Evolutionary conservation across 129 eudicot species (phyloP), one percentile per base, ranked within the genome.

Genomic region (Flaveria bidentis): DNA sequence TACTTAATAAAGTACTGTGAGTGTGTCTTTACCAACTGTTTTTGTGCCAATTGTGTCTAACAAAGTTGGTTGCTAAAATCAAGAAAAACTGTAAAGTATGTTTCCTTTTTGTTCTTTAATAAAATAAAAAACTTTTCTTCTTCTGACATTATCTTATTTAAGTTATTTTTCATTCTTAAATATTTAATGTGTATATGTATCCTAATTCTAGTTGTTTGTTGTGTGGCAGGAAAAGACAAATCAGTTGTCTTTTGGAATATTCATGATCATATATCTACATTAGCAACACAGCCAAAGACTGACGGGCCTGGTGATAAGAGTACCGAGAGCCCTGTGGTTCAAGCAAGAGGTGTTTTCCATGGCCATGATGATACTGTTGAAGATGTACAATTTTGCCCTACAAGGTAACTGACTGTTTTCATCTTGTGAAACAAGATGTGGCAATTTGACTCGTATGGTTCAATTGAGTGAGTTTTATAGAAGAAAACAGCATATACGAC

Each of bases 181-280:
- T 0, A 30, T 30, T 30, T 30, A 30, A 30, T 30, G 36, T 30
- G 36, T 30, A 30, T 30, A 3, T 30, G 36, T 3, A 30, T 30
- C 36, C 36, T 30, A 30, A 30, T 30, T 30, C 36, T 30, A 30
- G 36, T 30, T 30, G 7, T 30, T 30, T 30, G 61, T 20, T 66
- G 12, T 55, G 7, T 78, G 58, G 61, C 89, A 93, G 98, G 98
- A 47, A 93, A 87, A 82, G 97, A 93, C 78, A 90, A 75, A 51
- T 83, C 87, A 8, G 98, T 93, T n/a, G 96, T 93, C 45, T 79
- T 90, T 72, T 93, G 98, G 98, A 90, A 91, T 84, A 90, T 93
- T 69, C 97, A 90, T 13, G 97, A 93, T 80, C 98, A 93, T 63
- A 86, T 93, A 47, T 90, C 98, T 17, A 75, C 89, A 39, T 66